Conservation (phyloP, 208 protist species). For the Leishmania martiniquensis region DNA sequence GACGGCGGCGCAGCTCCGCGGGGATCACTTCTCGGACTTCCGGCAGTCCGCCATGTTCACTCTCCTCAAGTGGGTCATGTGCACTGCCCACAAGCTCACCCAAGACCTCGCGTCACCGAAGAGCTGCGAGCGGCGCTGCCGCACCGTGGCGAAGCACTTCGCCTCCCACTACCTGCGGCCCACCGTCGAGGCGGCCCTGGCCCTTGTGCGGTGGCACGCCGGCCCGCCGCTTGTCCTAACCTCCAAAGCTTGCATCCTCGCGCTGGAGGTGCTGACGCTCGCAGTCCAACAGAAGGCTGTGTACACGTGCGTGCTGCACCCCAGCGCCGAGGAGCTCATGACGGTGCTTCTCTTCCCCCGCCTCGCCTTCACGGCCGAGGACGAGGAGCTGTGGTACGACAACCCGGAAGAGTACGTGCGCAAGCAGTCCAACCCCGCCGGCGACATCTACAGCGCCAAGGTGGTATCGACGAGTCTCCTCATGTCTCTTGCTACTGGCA, state of each 20-base stretch:
- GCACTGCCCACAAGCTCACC: slow-evolving; percentile 52
- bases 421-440: slow-evolving; percentile 74
- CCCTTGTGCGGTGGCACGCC: slow-evolving; percentile 81
- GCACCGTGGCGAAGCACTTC: slow-evolving; percentile 61
- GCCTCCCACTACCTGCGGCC: slow-evolving; percentile 34
- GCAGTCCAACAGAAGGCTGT: slow-evolving; percentile 40
- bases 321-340: slow-evolving; percentile 76
- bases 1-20: slow-evolving; percentile 36
- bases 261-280: slow-evolving; percentile 69
- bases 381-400: slow-evolving; percentile 85
- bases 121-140: slow-evolving; percentile 60
- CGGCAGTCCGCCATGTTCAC: slow-evolving; percentile 63
- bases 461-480: slow-evolving; percentile 76
- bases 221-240: slow-evolving; percentile 48
- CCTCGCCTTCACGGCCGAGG: slow-evolving; percentile 80
- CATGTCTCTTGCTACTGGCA: slow-evolving; percentile 56
- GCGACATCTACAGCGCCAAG: slow-evolving; percentile 85
- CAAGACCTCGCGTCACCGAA: slow-evolving; percentile 71
- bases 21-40: slow-evolving; percentile 66
- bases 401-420: slow-evolving; percentile 94
- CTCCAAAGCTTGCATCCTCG: slow-evolving; percentile 88
- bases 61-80: slow-evolving; percentile 65
- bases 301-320: slow-evolving; percentile 58
- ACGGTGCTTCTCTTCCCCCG: slow-evolving; percentile 87
- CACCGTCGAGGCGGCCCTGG: slow-evolving; percentile 53